Conservation (phyloP, 2,329 filamentous ascomycete genomes). For the Colletotrichum spinosum region DNA sequence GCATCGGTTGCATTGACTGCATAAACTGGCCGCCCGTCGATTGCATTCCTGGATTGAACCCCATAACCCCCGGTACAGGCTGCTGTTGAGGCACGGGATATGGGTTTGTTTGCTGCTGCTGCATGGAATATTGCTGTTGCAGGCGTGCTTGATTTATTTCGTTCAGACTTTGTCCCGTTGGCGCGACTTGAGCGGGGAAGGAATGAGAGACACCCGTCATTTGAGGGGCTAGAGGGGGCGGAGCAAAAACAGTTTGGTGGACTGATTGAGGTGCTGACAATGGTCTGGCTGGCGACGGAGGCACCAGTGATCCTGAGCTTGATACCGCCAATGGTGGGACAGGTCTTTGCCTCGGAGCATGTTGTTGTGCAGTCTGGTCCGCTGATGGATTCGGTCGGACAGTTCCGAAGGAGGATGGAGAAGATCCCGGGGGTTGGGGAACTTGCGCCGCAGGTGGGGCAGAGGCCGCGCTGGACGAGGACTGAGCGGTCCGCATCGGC, state of each 20-base stretch:
- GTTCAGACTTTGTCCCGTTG: constrained; percentile 80
- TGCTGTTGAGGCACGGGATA: constrained; percentile 47
- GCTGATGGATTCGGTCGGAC: constrained; percentile 41
- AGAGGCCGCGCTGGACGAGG: constrained; percentile 45
- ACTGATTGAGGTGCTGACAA: constrained; percentile 89
- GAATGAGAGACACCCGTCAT: constrained; percentile 73
- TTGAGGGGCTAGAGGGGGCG: constrained; percentile 83
- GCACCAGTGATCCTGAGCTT: constrained; percentile 74
- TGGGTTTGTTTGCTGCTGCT: constrained; percentile 52
- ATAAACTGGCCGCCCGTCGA: constrained; percentile 50
- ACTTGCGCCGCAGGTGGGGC: constrained; percentile 48
- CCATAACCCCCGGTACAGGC: constrained; percentile 48
- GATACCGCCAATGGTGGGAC: constrained; percentile 58
- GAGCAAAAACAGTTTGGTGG: constrained; percentile 78
- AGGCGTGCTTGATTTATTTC: constrained; percentile 76
- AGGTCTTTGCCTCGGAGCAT: constrained; percentile 58
- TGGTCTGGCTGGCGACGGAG: constrained; percentile 81
- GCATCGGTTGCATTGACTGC: constrained; percentile 64
- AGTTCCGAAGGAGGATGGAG: constrained; percentile 67
- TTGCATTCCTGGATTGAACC: constrained; percentile 49
- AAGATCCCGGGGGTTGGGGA: constrained; percentile 64
- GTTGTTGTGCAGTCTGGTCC: constrained; percentile 24
- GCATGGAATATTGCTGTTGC: constrained; percentile 70
- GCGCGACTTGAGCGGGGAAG: constrained; percentile 71
- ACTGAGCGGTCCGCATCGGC: constrained; percentile 51